Evolutionary conservation across 179 eudicot species (phyloP).

Genomic region (Monotropa hypopitys): DNA sequence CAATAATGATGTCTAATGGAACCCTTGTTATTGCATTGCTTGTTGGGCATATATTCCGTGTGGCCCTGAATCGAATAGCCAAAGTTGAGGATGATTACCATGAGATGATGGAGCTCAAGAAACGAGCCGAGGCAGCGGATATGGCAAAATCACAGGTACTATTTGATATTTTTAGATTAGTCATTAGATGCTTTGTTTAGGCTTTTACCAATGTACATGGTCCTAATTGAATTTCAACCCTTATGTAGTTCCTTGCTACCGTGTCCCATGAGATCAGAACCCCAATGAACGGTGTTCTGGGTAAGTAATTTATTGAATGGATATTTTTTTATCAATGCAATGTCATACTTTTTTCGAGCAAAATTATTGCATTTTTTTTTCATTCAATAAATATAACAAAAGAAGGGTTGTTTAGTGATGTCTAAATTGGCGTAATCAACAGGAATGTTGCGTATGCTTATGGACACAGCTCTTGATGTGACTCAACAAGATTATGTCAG

Average conservation of each 20-base stretch:
- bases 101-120: conserved; percentile 64
- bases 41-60: conserved; percentile 52
- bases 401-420: neutral
- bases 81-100: conserved; percentile 70
- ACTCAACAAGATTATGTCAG: conserved; percentile 84
- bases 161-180: neutral
- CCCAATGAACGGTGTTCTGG: conserved; percentile 86
- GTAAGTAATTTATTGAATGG: conserved; percentile 20
- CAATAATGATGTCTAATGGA: conserved; percentile 38
- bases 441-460: conserved; percentile 89
- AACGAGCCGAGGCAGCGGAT: conserved; percentile 78
- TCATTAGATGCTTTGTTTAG: neutral
- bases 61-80: conserved; percentile 50
- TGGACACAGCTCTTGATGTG: conserved; percentile 65
- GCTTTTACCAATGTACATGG: neutral
- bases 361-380: neutral
- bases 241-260: conserved; percentile 72
- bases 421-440: conserved; percentile 8
- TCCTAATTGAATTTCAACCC: conserved; percentile 11
- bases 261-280: conserved; percentile 93
- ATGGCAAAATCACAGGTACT: conserved; percentile 77
- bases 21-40: conserved; percentile 53
- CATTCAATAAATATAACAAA: neutral
- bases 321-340: neutral
- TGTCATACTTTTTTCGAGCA: neutral